These are phyloP conservation scores for Phialemonium atrogriseum DNA, from an alignment of 2,329 filamentous ascomycete genomes.

Conservation along the genomic window DNA sequence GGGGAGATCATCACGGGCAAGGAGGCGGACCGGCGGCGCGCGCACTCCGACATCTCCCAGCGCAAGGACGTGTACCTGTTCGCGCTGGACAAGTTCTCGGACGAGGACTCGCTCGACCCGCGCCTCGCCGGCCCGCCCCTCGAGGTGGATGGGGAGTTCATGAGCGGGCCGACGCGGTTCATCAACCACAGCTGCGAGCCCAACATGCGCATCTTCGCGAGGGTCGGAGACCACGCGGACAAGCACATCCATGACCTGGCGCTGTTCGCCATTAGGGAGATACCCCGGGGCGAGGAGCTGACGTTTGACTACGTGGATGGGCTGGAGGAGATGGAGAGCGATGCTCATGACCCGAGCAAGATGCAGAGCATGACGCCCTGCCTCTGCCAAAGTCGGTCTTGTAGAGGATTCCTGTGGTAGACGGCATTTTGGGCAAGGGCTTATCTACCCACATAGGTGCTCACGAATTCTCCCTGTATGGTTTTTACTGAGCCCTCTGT, in stretches of 20 bases:
- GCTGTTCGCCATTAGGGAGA: conserved; percentile 63
- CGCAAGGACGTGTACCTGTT: conserved; percentile 76
- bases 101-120: conserved; percentile 45
- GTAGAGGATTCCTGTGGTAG: conserved; percentile 60
- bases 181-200: conserved; percentile 79
- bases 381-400: conserved; percentile 57
- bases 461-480: no score
- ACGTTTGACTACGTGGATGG: conserved; percentile 76
- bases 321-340: conserved; percentile 39
- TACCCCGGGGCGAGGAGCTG: conserved; percentile 58
- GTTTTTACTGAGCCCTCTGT: no score
- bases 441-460: no score
- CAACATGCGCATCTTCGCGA: conserved; percentile 70
- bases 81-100: conserved; percentile 70
- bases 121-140: conserved; percentile 47
- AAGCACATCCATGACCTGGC: conserved; percentile 68
- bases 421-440: not conserved
- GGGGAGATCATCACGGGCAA: conserved; percentile 58
- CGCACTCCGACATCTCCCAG: conserved; percentile 42
- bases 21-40: conserved; percentile 59
- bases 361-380: conserved; percentile 48
- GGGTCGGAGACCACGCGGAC: conserved; percentile 69
- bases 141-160: conserved; percentile 64
- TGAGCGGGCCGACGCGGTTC: conserved; percentile 71
- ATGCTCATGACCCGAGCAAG: conserved; percentile 39